Evolutionary conservation across 2,329 filamentous ascomycete genomes (phyloP).

Genomic region (Cercospora sp.): DNA sequence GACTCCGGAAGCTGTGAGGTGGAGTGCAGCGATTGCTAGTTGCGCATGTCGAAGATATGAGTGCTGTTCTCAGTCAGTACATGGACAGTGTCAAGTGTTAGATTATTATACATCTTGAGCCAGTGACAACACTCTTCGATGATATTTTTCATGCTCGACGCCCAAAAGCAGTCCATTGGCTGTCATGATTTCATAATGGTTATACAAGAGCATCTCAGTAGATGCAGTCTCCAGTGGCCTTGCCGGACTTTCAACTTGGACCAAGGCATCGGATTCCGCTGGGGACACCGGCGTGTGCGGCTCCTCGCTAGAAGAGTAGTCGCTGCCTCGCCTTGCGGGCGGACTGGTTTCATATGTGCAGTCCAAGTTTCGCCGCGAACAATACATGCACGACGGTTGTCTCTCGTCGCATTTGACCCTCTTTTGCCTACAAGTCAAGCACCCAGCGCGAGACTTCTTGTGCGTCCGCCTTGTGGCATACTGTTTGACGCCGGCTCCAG

Average conservation of each 20-base stretch:
- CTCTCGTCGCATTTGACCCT: constrained; percentile 22
- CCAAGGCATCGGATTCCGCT: background rate
- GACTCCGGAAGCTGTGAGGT: constrained; percentile 9
- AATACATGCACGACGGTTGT: constrained; percentile 10
- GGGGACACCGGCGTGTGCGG: background rate
- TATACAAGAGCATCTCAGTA: constrained; percentile 10
- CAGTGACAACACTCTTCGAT: constrained; percentile 13
- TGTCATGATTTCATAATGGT: constrained; percentile 18
- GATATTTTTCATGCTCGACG: constrained; percentile 15
- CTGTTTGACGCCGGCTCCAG: background rate
- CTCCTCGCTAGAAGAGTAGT: background rate
- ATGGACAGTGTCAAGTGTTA: background rate
- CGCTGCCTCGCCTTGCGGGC: background rate
- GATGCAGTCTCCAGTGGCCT: constrained; percentile 7
- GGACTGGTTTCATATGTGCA: constrained; percentile 12
- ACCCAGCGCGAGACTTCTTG: constrained; percentile 25
- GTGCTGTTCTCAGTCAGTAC: constrained; percentile 5
- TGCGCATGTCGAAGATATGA: constrained; percentile 18
- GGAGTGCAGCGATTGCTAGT: constrained; percentile 16
- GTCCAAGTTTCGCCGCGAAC: constrained; percentile 6
- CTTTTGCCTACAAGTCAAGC: constrained; percentile 21
- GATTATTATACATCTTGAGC: constrained; percentile 11
- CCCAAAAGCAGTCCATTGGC: constrained; percentile 16
- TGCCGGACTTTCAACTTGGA: background rate
- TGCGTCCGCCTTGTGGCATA: constrained; percentile 14